Base-by-base conservation (phyloP, 2,329 filamentous ascomycete genomes). In the Colletotrichum euphorbiae region DNA sequence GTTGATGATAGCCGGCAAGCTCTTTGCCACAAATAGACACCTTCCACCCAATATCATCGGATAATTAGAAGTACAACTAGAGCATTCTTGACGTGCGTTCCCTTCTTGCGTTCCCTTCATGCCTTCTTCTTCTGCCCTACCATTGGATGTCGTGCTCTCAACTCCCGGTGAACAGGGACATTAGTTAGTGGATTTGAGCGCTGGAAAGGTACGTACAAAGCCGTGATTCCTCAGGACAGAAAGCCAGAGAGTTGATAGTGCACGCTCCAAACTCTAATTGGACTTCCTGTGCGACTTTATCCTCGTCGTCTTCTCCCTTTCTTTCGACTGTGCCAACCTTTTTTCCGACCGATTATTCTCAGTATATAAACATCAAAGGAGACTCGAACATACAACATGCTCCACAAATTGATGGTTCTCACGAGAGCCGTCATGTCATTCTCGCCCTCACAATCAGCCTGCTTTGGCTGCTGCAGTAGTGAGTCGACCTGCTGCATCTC, bases 201-300 rank as follows among this genome's bases (percentile, higher is more conserved):
- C 45, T 42, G 45, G 17, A 52, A 42, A 42, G 43, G 51, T 64
- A 64, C 52, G 61, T 64, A 59, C 43, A 54, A 52, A 15, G 33
- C 36, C 17, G 52, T 64, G 54, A 64, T 33, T 58, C 52, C 52
- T 64, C 33, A 58, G 61, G 60, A 62, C 50, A n/a, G 21, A 36
- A 62, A 17, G 50, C 19, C 51, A 24, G 38, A 55, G 19, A 4
- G n/a, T 42, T 45, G 50, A 38, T 28, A 38, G 62, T 45, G 62
- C 62, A 65, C 62, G 62, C 62, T 38, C 46, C 62, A 59, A 65
- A 65, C 62, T 65, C 55, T 65, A 65, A 65, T 59, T 45, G 55
- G 62, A 65, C 62, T 28, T 28, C 62, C 52, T 43, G 45, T 43
- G 11, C 54, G 36, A 65, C 62, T 43, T 33, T 13, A 12, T 46